These are phyloP conservation scores for Ailanthus altissimus DNA, from an alignment of 345 rosid species.

Conservation along the genomic window DNA sequence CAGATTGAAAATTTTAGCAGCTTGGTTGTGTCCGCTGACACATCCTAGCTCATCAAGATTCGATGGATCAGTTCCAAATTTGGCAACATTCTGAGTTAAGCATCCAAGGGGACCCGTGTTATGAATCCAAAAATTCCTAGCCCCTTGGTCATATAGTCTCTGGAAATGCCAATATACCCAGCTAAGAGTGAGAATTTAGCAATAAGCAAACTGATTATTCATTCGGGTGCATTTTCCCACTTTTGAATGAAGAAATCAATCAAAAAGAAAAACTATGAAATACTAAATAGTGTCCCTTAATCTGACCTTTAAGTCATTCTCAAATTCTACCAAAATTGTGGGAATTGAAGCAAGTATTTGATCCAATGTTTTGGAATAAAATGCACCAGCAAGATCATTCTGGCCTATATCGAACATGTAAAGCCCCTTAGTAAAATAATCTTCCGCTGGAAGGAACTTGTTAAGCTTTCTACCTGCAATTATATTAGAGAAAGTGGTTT, in stretches of 20 bases:
- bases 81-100: constrained; percentile 82
- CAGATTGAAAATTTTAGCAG: constrained; percentile 78
- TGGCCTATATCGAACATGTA: constrained; percentile 95
- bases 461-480: constrained; percentile 52
- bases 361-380: constrained; percentile 82
- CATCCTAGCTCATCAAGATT: constrained; percentile 90
- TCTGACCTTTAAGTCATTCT: constrained; percentile 66
- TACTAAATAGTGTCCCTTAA: background rate
- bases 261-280: background rate
- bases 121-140: constrained; percentile 89
- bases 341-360: constrained; percentile 84
- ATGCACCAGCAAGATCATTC: constrained; percentile 95
- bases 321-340: constrained; percentile 62
- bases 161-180: constrained; percentile 24
- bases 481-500: constrained; percentile 1
- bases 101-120: constrained; percentile 97
- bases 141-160: constrained; percentile 83
- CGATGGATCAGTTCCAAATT: constrained; percentile 77
- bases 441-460: constrained; percentile 66
- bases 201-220: background rate
- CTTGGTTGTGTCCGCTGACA: constrained; percentile 76
- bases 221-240: background rate
- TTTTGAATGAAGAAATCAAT: background rate
- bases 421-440: constrained; percentile 63
- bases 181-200: background rate